These are phyloP conservation scores for Lentinula boryana DNA, from an alignment of 768 basidiomycete species.

Conservation along the genomic window DNA sequence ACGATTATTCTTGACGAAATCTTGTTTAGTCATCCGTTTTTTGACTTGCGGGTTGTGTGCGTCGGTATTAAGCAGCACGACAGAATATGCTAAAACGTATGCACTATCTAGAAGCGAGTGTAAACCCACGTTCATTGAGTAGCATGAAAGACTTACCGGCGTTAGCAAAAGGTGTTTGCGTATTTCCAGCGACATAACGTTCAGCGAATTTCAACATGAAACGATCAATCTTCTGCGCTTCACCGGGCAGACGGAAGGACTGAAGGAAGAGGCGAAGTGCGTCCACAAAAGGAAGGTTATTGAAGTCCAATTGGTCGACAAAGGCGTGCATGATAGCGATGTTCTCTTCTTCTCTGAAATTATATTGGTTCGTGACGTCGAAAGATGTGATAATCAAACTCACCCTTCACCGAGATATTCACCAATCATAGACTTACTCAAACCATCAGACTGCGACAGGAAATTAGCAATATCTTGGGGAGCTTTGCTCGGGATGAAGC, in stretches of 20 bases:
- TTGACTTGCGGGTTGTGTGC: constrained; percentile 95
- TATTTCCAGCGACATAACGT: constrained; percentile 87
- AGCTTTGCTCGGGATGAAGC: constrained; percentile 70
- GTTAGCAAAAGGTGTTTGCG: constrained; percentile 83
- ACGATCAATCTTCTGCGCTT: constrained; percentile 97
- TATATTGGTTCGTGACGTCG: not conserved
- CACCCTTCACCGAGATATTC: constrained; percentile 98
- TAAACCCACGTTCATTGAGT: not conserved
- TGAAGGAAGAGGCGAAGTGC: constrained; percentile 89
- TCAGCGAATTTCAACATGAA: constrained; percentile 99
- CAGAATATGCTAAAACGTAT: constrained; percentile 92
- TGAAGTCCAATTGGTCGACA: constrained; percentile 88
- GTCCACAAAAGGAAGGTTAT: constrained; percentile 75
- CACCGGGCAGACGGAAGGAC: constrained; percentile 94
- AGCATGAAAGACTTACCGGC: constrained; percentile 56
- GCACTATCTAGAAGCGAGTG: constrained; percentile 59
- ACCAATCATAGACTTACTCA: constrained; percentile 94
- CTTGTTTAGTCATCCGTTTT: constrained; percentile 85
- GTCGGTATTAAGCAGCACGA: constrained; percentile 96
- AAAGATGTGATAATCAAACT: constrained; percentile 19
- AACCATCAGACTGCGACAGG: constrained; percentile 81
- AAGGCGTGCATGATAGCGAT: constrained; percentile 97
- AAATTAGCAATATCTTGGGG: constrained; percentile 83
- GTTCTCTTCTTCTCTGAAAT: constrained; percentile 75
- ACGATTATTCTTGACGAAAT: constrained; percentile 92